Percentiles rank a stretch among this genome's conserved stretches.
phyloP scores from a whole-genome alignment of 768 basidiomycete species.

The Suillus luteus region DNA sequence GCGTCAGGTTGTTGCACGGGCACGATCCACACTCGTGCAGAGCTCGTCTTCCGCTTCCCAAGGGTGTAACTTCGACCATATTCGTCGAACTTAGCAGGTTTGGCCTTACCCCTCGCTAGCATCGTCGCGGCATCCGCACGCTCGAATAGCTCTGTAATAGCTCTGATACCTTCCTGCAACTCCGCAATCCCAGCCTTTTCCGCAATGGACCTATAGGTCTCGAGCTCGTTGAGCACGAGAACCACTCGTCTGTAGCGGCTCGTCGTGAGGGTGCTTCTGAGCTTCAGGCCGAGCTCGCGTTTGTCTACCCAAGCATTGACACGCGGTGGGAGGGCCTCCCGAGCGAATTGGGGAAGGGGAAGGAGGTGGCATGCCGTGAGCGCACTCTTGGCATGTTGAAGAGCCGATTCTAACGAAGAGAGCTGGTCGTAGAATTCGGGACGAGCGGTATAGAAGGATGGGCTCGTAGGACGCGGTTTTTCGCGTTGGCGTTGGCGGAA shows the following conservation, averaged over 20 bases:
- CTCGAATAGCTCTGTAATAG: conserved; percentile 65
- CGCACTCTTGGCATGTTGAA: conserved; percentile 54
- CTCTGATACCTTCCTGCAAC: conserved; percentile 49
- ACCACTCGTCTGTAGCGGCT: conserved; percentile 70
- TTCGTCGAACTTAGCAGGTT: conserved; percentile 64
- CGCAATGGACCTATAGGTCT: conserved; percentile 63
- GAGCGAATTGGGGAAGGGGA: conserved; percentile 76
- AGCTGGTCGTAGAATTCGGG: conserved; percentile 75
- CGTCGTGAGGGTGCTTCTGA: conserved; percentile 63
- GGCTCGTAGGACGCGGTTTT: conserved; percentile 53
- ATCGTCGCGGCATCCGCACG: conserved; percentile 42
- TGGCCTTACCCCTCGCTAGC: conserved; percentile 42
- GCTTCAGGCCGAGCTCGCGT: conserved; percentile 54
- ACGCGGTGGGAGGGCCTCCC: conserved; percentile 56
- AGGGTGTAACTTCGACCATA: conserved; percentile 84
- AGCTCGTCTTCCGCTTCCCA: conserved; percentile 87
- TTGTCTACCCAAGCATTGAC: conserved; percentile 71
- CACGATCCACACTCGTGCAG: conserved; percentile 94
- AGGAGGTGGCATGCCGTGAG: conserved; percentile 69
- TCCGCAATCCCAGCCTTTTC: conserved; percentile 57
- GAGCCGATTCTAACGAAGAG: conserved; percentile 62
- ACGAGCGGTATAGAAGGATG: conserved; percentile 84
- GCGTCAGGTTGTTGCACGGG: conserved; percentile 41
- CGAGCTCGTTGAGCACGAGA: conserved; percentile 63
- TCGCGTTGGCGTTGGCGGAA: neutral